Base-by-base conservation (phyloP, 83 land plant species). In the Thuja plicata region DNA sequence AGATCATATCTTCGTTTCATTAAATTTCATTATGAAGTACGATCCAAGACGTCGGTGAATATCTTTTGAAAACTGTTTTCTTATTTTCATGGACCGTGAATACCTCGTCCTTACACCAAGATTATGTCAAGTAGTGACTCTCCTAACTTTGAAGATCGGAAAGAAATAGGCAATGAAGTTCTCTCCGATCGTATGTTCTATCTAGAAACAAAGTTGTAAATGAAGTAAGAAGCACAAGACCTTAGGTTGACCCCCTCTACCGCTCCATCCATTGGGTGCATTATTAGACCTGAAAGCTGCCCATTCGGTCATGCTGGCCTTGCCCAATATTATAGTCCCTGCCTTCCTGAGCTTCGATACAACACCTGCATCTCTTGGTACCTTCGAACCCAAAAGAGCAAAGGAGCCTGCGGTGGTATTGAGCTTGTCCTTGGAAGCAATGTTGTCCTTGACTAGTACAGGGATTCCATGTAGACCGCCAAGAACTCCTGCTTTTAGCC, bases 321-420 rank as follows among this genome's bases (percentile, higher is more conserved):
- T 95, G 79, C 97, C 97, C 48, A 95, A 80, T 0, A 95, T 90
- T 54, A 95, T 89, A 6, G 96, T 95, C 6, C 96, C 95, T 6
- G 91, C 93, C n/a, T 87, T 66, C 78, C 94, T 88, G 80, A 95
- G 88, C 89, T 89, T 87, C 34, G 0, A 43, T 24, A 90, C 93
- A 71, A 95, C 94, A 17, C 92, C 92, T 2, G 96, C 93, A 45
- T 95, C 95, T 2, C 95, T 86, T 34, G 92, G 90, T 19, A 93
- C 95, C 5, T 84, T 87, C 0, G 95, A 94, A 43, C 94, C 93
- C 66, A 94, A 78, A 81, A 95, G 87, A 0, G 96, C 96, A 16
- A 89, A 88, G 12, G 96, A 95, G 16, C 96, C 95, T 35, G 94
- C 93, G 0, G 96, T 95, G 17, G 94, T 95, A 87, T 94, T 92